phyloP scores from a whole-genome alignment of 2,329 filamentous ascomycete genomes.

The Aspergillus chevalieri region DNA sequence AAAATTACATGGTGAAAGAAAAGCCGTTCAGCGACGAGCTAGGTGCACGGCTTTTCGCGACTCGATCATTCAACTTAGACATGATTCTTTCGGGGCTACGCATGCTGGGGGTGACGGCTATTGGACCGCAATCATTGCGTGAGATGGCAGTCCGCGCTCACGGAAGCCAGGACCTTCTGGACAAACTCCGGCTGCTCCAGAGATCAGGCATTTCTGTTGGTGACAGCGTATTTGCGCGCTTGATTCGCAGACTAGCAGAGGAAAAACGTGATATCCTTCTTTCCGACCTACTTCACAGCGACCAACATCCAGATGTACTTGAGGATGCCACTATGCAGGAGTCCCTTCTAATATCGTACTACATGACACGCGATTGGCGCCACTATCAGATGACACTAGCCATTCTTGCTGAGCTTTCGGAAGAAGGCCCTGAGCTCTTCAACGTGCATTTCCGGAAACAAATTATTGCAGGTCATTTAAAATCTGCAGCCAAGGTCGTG shows the following conservation, averaged over 20 bases:
- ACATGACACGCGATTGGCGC: conserved; percentile 45
- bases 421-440: conserved; percentile 24
- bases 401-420: conserved; percentile 41
- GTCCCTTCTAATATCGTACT: conserved; percentile 47
- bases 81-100: conserved; percentile 64
- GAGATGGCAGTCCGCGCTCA: conserved; percentile 65
- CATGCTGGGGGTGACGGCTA: conserved; percentile 62
- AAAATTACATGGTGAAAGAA: conserved; percentile 12
- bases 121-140: conserved; percentile 71
- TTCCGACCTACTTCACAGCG: conserved; percentile 49
- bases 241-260: conserved; percentile 59
- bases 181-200: conserved; percentile 56
- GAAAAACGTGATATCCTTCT: conserved; percentile 51
- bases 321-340: conserved; percentile 53
- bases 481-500: conserved; percentile 27
- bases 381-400: conserved; percentile 53
- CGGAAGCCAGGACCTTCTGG: conserved; percentile 50
- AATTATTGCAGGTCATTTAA: conserved; percentile 27
- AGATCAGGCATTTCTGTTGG: conserved; percentile 58
- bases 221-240: conserved; percentile 57
- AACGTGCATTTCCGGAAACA: conserved; percentile 38
- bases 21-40: conserved; percentile 61
- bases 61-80: conserved; percentile 65
- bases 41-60: conserved; percentile 76
- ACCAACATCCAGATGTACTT: conserved; percentile 60